Evolutionary conservation across 2,329 filamentous ascomycete genomes (phyloP).

Genomic region (Cercospora nicotianae): DNA sequence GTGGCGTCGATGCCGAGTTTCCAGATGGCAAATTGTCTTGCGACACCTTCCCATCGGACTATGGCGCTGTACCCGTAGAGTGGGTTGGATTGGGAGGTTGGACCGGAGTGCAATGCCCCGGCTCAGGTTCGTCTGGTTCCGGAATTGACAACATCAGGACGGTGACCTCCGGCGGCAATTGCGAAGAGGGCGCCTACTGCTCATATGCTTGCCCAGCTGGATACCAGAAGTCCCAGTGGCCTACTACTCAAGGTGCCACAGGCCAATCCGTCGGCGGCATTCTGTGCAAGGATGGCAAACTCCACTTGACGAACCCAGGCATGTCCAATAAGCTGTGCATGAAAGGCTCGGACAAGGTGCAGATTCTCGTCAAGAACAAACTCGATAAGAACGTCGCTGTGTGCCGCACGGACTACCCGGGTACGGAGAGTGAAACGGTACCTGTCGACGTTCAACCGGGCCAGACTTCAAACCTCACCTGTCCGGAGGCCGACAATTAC

Average conservation of each 20-base stretch:
- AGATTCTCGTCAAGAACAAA: slow-evolving; percentile 72
- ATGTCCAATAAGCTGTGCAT: slow-evolving; percentile 71
- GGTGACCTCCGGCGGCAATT: slow-evolving; percentile 66
- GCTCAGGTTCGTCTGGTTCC: slow-evolving; percentile 34
- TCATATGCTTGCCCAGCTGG: slow-evolving; percentile 91
- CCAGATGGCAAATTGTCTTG: slow-evolving; percentile 73
- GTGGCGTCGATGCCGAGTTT: slow-evolving; percentile 68
- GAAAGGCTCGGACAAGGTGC: slow-evolving; percentile 62
- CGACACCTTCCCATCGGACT: slow-evolving; percentile 71
- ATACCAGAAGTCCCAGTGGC: slow-evolving; percentile 92
- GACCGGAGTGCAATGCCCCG: slow-evolving; percentile 68
- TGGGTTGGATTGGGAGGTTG: slow-evolving; percentile 74
- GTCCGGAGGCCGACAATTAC: slow-evolving; percentile 70
- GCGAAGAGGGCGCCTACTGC: slow-evolving; percentile 69
- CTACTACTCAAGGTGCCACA: slow-evolving; percentile 70
- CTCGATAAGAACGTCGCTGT: slow-evolving; percentile 66
- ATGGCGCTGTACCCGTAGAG: slow-evolving; percentile 70
- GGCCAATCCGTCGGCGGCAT: slow-evolving; percentile 87
- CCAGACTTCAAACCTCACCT: slow-evolving; percentile 63
- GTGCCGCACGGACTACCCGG: slow-evolving; percentile 96
- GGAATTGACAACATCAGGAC: slow-evolving; percentile 58
- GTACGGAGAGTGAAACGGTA: slow-evolving; percentile 83
- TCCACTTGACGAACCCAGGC: slow-evolving; percentile 71
- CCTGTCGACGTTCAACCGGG: slow-evolving; percentile 67
- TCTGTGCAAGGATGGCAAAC: slow-evolving; percentile 74